These are phyloP conservation scores for Penicillium brevicompactum DNA, from an alignment of 2,329 filamentous ascomycete species.

Conservation along the genomic window DNA sequence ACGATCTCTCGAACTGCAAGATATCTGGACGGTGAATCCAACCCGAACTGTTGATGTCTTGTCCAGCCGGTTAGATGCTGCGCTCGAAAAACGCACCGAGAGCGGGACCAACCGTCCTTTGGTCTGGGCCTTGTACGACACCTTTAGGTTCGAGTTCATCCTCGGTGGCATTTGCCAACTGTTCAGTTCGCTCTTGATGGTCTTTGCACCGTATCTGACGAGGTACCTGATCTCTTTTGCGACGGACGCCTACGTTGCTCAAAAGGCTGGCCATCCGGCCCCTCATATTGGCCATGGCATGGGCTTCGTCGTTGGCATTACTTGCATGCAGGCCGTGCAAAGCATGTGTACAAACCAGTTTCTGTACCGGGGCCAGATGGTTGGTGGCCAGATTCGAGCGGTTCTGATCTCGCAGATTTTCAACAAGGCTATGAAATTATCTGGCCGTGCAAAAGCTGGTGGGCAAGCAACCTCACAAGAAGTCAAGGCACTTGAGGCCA, in stretches of 20 bases:
- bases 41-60: conserved; percentile 71
- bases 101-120: conserved; percentile 73
- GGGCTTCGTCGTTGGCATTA: conserved; percentile 81
- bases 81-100: conserved; percentile 69
- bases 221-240: conserved; percentile 87
- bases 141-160: conserved; percentile 81
- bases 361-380: conserved; percentile 88
- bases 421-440: conserved; percentile 88
- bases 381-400: conserved; percentile 80
- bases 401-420: conserved; percentile 86
- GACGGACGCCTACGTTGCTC: conserved; percentile 72
- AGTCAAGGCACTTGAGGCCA: conserved; percentile 46
- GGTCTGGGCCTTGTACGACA: conserved; percentile 80
- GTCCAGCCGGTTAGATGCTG: conserved; percentile 64
- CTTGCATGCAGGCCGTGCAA: conserved; percentile 80
- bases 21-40: conserved; percentile 89
- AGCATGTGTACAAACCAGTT: conserved; percentile 85
- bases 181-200: conserved; percentile 69
- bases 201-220: conserved; percentile 81
- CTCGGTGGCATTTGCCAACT: conserved; percentile 79
- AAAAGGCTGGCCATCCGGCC: conserved; percentile 51
- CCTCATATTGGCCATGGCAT: conserved; percentile 76
- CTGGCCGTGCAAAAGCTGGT: conserved; percentile 83
- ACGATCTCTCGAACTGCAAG: conserved; percentile 76
- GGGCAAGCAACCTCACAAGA: conserved; percentile 60